Base-by-base conservation (phyloP, 768 basidiomycete genomes). In the Tulasnella sp. region DNA sequence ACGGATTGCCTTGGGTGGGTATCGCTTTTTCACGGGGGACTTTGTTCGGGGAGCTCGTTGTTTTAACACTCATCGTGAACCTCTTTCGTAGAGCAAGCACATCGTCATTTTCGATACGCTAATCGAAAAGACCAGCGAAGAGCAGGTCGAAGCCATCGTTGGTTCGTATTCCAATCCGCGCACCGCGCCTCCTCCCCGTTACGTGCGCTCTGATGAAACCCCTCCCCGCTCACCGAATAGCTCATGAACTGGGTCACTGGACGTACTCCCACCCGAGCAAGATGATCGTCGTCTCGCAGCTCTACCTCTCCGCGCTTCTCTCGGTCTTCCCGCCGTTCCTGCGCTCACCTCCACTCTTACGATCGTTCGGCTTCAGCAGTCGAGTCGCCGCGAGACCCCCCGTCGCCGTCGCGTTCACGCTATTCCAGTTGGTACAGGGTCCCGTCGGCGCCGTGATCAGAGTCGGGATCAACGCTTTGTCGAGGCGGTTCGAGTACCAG, bases 181-280 rank as follows among this genome's bases (percentile, higher is more conserved):
- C 54, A 24, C 20, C 11, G 3, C 8, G 4, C 8, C n/a, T 6
- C 24, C n/a, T 54, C 48, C 24, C 79, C 16, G 12, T 64, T 69
- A 34, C 37, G 37, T 6, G 37, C 37, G 37, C 37, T 37, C 37
- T n/a, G n/a, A n/a, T n/a, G n/a, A n/a, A n/a, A n/a, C n/a, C n/a
- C n/a, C n/a, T n/a, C n/a, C n/a, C n/a, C n/a, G n/a, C n/a, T n/a
- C n/a, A n/a, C n/a, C n/a, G n/a, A n/a, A n/a, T n/a, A n/a, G n/a
- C 96, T 0, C 97, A 99, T 86, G 97, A 98, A 83, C 93, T 98
- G 46, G 97, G 97, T 0, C 97, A 99, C 87, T 99, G 97, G 96
- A 95, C 93, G 84, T 92, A 92, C 87, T 89, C 92, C 83, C 97
- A 99, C 88, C 95, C 96, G 0, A 93, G 93, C 81, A 96, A 98